Conservation (phyloP, 495 filamentous ascomycete species). For the Penicillium arizonense region DNA sequence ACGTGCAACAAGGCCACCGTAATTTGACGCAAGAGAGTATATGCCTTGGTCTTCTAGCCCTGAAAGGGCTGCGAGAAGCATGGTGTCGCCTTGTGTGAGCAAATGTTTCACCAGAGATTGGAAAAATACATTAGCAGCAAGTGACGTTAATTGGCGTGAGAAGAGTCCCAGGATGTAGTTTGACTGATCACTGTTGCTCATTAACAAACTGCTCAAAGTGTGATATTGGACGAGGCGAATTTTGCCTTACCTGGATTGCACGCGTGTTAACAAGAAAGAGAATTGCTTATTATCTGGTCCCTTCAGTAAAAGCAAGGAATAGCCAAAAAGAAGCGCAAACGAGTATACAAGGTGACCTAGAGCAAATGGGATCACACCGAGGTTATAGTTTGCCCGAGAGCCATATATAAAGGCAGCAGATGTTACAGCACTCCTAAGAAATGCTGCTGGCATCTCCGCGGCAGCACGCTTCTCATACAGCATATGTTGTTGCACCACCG, state of each 20-base stretch:
- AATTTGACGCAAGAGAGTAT: constrained; percentile 91
- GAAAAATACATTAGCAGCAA: constrained; percentile 77
- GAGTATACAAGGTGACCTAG: constrained; percentile 82
- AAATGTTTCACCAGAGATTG: constrained; percentile 88
- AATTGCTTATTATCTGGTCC: constrained; percentile 50
- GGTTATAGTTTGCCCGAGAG: constrained; percentile 37
- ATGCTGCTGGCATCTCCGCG: constrained; percentile 76
- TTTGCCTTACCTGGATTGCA: constrained; percentile 43
- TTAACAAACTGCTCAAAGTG: not conserved
- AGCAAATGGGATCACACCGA: constrained; percentile 86
- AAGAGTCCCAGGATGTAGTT: constrained; percentile 61
- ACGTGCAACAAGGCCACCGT: constrained; percentile 86
- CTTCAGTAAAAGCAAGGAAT: constrained; percentile 48
- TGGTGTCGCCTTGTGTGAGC: constrained; percentile 89
- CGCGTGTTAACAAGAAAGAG: constrained; percentile 50
- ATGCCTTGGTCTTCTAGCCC: constrained; percentile 81
- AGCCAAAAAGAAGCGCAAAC: constrained; percentile 62
- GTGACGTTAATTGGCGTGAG: constrained; percentile 59
- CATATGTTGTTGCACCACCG: constrained; percentile 75
- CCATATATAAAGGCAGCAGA: constrained; percentile 64
- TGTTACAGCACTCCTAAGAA: constrained; percentile 70
- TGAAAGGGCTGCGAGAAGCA: constrained; percentile 76
- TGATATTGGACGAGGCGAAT: not conserved
- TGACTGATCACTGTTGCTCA: constrained; percentile 20
- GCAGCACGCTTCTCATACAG: constrained; percentile 74